Percentiles rank a stretch among this genome's conserved stretches.
These are phyloP conservation scores for Macrolepiota albuminosa DNA, from an alignment of 768 basidiomycete genomes.

Conservation along the genomic window DNA sequence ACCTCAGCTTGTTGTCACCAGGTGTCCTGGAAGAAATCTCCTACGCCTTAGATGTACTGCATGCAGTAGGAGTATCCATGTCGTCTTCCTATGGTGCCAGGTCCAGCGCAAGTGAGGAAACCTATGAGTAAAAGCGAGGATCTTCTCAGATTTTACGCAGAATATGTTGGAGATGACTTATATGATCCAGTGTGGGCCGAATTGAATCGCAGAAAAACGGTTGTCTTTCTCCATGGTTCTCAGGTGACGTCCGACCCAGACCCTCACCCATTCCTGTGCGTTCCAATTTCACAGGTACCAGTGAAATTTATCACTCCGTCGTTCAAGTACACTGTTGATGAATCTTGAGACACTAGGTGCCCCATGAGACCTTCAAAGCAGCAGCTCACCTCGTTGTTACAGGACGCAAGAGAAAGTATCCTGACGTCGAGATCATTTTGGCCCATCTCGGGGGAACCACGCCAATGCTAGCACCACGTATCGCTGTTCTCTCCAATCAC, in stretches of 20 bases:
- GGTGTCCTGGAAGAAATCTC: constrained; percentile 57
- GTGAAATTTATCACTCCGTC: neutral
- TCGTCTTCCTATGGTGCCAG: constrained; percentile 65
- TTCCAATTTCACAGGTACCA: constrained; percentile 63
- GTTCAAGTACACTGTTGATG: neutral
- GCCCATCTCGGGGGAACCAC: constrained; percentile 73
- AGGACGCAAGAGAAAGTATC: constrained; percentile 58
- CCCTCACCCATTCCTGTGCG: constrained; percentile 58
- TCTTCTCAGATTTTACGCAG: constrained; percentile 26
- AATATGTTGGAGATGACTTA: constrained; percentile 58
- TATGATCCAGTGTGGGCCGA: constrained; percentile 72
- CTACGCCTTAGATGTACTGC: constrained; percentile 55
- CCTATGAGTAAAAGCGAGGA: neutral
- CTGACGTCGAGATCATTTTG: constrained; percentile 58
- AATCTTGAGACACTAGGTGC: constrained; percentile 41
- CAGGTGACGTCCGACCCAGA: constrained; percentile 61
- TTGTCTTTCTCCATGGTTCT: constrained; percentile 71
- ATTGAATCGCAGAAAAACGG: constrained; percentile 50
- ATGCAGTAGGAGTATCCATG: constrained; percentile 61
- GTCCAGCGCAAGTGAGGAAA: constrained; percentile 42
- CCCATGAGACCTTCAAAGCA: constrained; percentile 80
- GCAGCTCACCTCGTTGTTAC: constrained; percentile 74
- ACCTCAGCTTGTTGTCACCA: constrained; percentile 17
- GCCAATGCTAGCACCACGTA: constrained; percentile 60
- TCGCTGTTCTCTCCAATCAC: constrained; percentile 60